Evolutionary conservation across 1,284 basidiomycete genomes (phyloP).

Genomic region (Ustilago curta): DNA sequence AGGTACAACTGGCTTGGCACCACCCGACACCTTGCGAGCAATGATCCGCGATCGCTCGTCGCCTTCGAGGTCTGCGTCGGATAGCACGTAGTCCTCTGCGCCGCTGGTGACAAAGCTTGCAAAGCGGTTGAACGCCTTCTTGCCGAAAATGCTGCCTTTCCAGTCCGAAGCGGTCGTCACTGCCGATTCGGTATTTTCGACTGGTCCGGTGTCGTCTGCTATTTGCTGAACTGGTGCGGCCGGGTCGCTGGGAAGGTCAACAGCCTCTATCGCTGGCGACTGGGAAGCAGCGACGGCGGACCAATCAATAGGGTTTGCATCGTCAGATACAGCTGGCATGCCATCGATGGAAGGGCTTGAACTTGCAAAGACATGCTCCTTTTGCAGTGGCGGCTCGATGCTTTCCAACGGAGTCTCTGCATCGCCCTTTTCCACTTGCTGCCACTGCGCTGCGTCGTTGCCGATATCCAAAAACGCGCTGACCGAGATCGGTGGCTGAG

Average conservation of each 20-base stretch:
- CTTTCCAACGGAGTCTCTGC: not conserved
- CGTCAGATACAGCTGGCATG: conserved; percentile 22
- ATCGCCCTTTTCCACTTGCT: conserved; percentile 5
- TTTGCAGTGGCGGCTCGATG: not conserved
- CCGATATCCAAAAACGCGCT: conserved; percentile 13
- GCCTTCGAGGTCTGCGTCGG: conserved; percentile 19
- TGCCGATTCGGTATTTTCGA: not conserved
- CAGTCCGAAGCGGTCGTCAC: conserved; percentile 21
- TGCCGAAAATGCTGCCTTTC: conserved; percentile 74
- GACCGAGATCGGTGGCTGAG: conserved; percentile 10
- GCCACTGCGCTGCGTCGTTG: conserved; percentile 7
- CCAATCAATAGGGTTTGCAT: conserved; percentile 31
- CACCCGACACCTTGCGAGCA: conserved; percentile 42
- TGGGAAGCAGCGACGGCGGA: conserved; percentile 14
- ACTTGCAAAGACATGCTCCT: not conserved
- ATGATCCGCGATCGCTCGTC: conserved; percentile 30
- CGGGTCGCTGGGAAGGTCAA: not conserved
- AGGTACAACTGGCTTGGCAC: conserved; percentile 10
- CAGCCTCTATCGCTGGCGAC: not conserved
- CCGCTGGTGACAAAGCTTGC: conserved; percentile 85
- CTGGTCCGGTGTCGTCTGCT: not conserved
- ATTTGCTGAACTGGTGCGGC: not conserved
- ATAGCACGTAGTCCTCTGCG: conserved; percentile 75
- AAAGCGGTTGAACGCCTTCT: conserved; percentile 82
- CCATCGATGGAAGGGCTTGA: conserved; percentile 17